These are phyloP conservation scores for Penicillium subrubescens DNA, from an alignment of 495 filamentous ascomycete species.

Conservation along the genomic window DNA sequence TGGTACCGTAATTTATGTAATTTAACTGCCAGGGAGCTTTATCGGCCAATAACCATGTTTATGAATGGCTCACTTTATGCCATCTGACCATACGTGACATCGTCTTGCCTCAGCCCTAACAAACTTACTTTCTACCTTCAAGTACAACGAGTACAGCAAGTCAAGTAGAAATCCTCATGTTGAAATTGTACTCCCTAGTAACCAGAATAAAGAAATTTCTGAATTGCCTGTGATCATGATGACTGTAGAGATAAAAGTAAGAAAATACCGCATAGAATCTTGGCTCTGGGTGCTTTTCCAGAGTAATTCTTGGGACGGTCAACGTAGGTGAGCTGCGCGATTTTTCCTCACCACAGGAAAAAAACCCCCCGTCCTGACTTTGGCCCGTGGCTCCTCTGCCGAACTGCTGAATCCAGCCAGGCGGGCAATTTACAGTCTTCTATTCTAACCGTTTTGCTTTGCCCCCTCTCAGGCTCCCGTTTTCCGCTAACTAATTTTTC, in stretches of 20 bases:
- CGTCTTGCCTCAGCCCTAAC: constrained; percentile 20
- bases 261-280: constrained; percentile 23
- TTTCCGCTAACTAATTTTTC: background rate
- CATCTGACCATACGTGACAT: constrained; percentile 17
- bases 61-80: background rate
- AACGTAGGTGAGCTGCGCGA: constrained; percentile 24
- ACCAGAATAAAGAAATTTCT: background rate
- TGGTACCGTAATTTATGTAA: constrained; percentile 4
- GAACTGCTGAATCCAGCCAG: constrained; percentile 12
- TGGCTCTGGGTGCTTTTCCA: background rate
- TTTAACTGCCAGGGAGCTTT: background rate
- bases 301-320: background rate
- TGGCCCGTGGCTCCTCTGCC: background rate
- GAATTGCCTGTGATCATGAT: background rate
- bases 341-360: constrained; percentile 28
- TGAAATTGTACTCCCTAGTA: constrained; percentile 8
- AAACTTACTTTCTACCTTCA: background rate
- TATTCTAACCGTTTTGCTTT: background rate
- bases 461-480: constrained; percentile 6
- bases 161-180: background rate
- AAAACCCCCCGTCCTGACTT: background rate
- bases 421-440: background rate
- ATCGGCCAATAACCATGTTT: constrained; percentile 19
- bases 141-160: background rate
- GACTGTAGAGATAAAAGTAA: background rate